Percentiles rank a stretch among this genome's conserved stretches.
Conservation (phyloP, 1,284 basidiomycete species). For the Ganoderma lingzhi region DNA sequence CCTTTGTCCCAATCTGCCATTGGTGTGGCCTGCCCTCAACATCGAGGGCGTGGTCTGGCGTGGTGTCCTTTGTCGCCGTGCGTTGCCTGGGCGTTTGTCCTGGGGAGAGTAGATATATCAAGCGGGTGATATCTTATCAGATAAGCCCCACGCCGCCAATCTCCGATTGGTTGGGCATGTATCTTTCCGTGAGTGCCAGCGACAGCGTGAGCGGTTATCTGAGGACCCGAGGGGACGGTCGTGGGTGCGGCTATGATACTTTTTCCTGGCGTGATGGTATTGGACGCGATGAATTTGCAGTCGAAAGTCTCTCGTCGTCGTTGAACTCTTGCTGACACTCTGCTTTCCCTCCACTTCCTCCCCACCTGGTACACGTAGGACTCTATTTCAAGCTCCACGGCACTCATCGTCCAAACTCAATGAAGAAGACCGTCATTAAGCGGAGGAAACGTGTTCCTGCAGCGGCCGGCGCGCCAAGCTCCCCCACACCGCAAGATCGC, state of each 20-base stretch:
- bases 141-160: conserved; percentile 26
- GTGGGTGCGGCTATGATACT: conserved; percentile 5
- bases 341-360: conserved; percentile 29
- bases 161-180: conserved; percentile 29
- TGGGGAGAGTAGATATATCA: conserved; percentile 22
- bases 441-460: conserved; percentile 95
- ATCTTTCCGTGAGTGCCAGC: conserved; percentile 26
- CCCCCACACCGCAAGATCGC: conserved; percentile 48
- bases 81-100: conserved; percentile 11
- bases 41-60: conserved; percentile 5
- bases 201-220: conserved; percentile 19
- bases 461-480: conserved; percentile 50
- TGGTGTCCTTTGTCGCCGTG: conserved; percentile 16
- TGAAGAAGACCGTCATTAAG: conserved; percentile 99
- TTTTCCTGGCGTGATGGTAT: conserved; percentile 9
- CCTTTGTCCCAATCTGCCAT: conserved; percentile 24
- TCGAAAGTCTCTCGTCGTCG: conserved; percentile 6
- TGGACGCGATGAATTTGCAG: conserved; percentile 16
- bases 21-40: conserved; percentile 17
- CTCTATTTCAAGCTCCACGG: conserved; percentile 99
- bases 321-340: conserved; percentile 25
- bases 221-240: conserved; percentile 19
- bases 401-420: conserved; percentile 94
- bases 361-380: conserved; percentile 55
- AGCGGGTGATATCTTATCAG: conserved; percentile 34